A percentile compares a stretch with the other conserved stretches of the same genome.
phyloP scores from a whole-genome alignment of 2,329 filamentous ascomycete species.

The Aureobasidium vineae region DNA sequence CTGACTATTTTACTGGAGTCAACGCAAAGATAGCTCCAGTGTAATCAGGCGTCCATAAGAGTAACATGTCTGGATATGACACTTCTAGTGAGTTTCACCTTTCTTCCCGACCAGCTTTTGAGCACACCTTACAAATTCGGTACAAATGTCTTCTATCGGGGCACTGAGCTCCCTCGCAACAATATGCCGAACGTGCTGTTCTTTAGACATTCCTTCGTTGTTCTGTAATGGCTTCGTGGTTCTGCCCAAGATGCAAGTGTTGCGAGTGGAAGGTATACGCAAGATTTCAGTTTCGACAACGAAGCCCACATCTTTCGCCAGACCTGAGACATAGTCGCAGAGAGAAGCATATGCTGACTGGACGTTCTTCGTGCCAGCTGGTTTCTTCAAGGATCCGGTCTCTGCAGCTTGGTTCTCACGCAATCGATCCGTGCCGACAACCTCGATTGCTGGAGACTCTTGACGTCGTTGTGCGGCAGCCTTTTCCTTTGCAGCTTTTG shows the following conservation, averaged over 20 bases:
- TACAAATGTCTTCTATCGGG: conserved; percentile 24
- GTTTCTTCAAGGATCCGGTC: conserved; percentile 38
- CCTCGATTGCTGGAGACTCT: background rate
- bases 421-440: background rate
- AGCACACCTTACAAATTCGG: conserved; percentile 29
- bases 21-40: background rate
- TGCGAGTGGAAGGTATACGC: conserved; percentile 88
- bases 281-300: conserved; percentile 78
- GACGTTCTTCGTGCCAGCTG: conserved; percentile 38
- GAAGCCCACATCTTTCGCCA: conserved; percentile 73
- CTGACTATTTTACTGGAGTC: no score
- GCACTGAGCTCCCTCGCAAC: conserved; percentile 27
- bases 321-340: conserved; percentile 69
- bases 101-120: conserved; percentile 29
- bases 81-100: conserved; percentile 27
- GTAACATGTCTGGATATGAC: no score
- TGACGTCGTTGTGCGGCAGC: conserved; percentile 1
- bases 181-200: conserved; percentile 24
- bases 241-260: conserved; percentile 71
- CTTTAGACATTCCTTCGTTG: background rate
- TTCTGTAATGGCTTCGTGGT: background rate
- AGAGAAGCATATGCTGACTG: conserved; percentile 79
- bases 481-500: conserved; percentile 9
- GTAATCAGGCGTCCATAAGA: background rate
- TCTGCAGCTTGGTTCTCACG: conserved; percentile 35